Evolutionary conservation across 768 basidiomycete genomes (phyloP).

Genomic region (Leccinum subgranulosum): DNA sequence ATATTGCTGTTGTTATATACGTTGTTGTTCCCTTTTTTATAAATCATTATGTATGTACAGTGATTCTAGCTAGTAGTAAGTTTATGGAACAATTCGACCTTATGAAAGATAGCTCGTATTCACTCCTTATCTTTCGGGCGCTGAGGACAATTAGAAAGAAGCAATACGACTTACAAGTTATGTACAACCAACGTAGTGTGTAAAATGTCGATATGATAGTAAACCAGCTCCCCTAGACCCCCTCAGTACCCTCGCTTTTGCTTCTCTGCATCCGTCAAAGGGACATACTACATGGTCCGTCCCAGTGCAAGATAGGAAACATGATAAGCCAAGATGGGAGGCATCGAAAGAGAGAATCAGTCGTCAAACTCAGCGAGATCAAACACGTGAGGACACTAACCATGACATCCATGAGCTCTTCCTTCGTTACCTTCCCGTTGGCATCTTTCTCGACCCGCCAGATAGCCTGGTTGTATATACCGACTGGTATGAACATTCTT

Average conservation of each 20-base stretch:
- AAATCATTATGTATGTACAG: slow-evolving; percentile 14
- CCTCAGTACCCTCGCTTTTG: slow-evolving; percentile 32
- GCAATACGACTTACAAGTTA: not conserved
- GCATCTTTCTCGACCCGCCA: slow-evolving; percentile 77
- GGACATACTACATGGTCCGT: slow-evolving; percentile 51
- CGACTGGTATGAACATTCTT: slow-evolving; percentile 92
- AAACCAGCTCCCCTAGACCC: not conserved
- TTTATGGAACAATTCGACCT: not conserved
- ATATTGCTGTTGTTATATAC: not conserved
- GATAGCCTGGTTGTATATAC: slow-evolving; percentile 56
- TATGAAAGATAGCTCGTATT: too few species aligned
- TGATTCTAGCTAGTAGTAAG: too few species aligned
- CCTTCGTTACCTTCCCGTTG: slow-evolving; percentile 61
- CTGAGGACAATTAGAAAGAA: too few species aligned
- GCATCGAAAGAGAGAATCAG: slow-evolving; percentile 1
- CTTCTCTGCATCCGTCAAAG: slow-evolving; percentile 59
- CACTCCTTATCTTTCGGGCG: too few species aligned
- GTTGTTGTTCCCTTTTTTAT: slow-evolving; percentile 11
- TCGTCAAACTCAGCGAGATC: slow-evolving; percentile 11
- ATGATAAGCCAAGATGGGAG: not conserved
- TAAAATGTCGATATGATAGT: too few species aligned
- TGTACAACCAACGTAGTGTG: too few species aligned
- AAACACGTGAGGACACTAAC: slow-evolving; percentile 42
- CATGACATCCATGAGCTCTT: slow-evolving; percentile 74
- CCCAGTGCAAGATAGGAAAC: not conserved